Evolutionary conservation across 192 early-diverging fungal genomes (phyloP), one percentile per base, ranked within the genome.

Genomic region (Linnemannia zychae): DNA sequence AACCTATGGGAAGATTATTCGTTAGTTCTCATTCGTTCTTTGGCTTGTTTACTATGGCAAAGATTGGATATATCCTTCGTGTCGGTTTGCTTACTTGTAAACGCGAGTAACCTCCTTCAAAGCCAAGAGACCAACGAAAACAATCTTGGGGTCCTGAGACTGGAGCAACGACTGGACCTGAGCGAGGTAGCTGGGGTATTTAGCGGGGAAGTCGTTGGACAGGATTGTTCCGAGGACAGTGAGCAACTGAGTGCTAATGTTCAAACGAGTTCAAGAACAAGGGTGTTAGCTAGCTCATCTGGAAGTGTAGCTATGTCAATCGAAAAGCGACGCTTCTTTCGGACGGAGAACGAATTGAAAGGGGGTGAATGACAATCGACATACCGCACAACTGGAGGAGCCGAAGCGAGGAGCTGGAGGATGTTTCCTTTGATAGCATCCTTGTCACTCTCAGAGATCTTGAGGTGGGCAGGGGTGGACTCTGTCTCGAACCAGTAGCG

Each of bases 171-270:
- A 82, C 76, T 94, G 91, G 24, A 94, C 87, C 36, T 94, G 91
- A 67, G 84, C 88, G 28, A 95, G 89, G 76, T 95, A 97, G 67
- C 93, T 84, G 0, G 96, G 94, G 96, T 97, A 99, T 65, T 93
- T 90, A 11, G 93, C 84, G 36, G 93, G 94, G 74, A 94, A 95
- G 79, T 99, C 98, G 75, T 88, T 87, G 60, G 90, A 87, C 28
- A 99, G 90, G 52, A 98, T 95, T 37, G 90, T 87, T 38, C 92
- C 91, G 65, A 98, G 88, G 57, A 94, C 94, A 63, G 94, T 93
- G 36, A 95, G 87, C 48, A 99, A 90, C 87, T 98, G 97, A 28
- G 94, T 82, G 50, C 91, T 92, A 33, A 28, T 24, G 28, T 22
- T 28, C n/a, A 16, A 46, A 38, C 49, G 52, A 71, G 22, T 33